Evolutionary conservation across 306 rosid species (phyloP).

Genomic region (Cucurbita ficifolia): DNA sequence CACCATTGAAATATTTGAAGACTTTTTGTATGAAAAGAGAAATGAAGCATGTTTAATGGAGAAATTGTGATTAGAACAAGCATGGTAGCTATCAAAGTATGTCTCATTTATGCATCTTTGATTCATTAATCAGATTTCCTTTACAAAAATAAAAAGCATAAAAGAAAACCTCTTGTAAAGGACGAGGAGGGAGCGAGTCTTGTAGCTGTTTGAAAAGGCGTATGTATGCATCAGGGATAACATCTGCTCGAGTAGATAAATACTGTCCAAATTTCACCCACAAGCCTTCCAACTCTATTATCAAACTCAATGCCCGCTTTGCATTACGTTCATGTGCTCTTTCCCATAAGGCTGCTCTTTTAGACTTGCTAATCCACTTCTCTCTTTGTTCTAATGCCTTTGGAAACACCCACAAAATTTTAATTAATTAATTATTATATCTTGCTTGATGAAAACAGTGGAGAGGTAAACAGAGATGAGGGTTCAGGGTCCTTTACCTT

Average conservation of each 20-base stretch:
- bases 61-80: neutral
- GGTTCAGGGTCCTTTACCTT: conserved; percentile 22
- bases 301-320: conserved; percentile 57
- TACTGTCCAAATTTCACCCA: conserved; percentile 99
- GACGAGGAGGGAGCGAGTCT: conserved; percentile 97
- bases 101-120: neutral
- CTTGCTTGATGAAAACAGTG: neutral
- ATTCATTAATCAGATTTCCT: neutral
- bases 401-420: neutral
- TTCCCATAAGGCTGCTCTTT: conserved; percentile 54
- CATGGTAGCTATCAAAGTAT: neutral
- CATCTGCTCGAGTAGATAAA: conserved; percentile 95
- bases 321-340: conserved; percentile 91
- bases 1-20: neutral
- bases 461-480: neutral
- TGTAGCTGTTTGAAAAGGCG: conserved; percentile 71
- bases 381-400: conserved; percentile 79
- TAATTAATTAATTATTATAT: neutral
- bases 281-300: conserved; percentile 84
- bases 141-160: neutral
- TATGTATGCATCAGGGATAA: conserved; percentile 78
- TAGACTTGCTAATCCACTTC: conserved; percentile 57
- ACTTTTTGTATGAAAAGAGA: neutral
- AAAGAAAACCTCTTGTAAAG: conserved; percentile 63
- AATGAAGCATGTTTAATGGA: neutral